Conservation (phyloP, 345 rosid species). For the Eucalyptus caleyi region DNA sequence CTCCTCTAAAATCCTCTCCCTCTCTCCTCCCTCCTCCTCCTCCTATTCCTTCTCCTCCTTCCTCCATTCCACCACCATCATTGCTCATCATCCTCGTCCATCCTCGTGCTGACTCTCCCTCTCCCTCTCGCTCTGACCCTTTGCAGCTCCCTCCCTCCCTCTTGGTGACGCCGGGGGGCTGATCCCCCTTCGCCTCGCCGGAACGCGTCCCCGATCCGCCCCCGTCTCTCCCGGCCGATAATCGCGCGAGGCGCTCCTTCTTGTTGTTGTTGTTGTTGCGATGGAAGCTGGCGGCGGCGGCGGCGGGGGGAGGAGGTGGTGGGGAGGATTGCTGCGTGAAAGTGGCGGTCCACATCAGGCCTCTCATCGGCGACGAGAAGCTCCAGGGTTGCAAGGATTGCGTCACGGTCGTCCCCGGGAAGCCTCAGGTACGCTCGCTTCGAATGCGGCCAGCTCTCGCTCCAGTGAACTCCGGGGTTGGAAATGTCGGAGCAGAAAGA, state of each 20-base stretch:
- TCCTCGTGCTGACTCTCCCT: not conserved
- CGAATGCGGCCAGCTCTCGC: not conserved
- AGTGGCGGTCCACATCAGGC: constrained; percentile 96
- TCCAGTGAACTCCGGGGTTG: not conserved
- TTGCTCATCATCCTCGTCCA: not conserved
- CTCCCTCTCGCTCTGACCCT: not conserved
- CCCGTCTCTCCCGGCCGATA: not conserved
- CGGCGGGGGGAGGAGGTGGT: not conserved
- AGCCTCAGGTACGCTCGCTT: constrained; percentile 73
- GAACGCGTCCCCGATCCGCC: not conserved
- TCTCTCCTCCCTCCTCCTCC: not conserved
- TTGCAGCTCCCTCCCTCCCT: not conserved
- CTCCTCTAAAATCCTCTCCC: constrained; percentile 11
- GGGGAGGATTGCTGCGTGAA: constrained; percentile 88
- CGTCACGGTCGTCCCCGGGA: constrained; percentile 71
- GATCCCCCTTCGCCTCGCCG: not conserved
- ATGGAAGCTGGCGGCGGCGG: constrained; percentile 38
- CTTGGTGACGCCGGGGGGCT: not conserved
- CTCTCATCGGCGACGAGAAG: constrained; percentile 85
- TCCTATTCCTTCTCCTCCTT: not conserved
- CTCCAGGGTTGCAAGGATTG: constrained; percentile 96
- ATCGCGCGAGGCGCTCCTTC: not conserved
- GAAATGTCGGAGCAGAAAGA: not conserved
- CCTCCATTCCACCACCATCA: not conserved
- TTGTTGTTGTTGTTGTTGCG: not conserved